These are phyloP conservation scores for Wickerhamiella musiphila DNA, from an alignment of 805 yeast species.

Conservation along the genomic window DNA sequence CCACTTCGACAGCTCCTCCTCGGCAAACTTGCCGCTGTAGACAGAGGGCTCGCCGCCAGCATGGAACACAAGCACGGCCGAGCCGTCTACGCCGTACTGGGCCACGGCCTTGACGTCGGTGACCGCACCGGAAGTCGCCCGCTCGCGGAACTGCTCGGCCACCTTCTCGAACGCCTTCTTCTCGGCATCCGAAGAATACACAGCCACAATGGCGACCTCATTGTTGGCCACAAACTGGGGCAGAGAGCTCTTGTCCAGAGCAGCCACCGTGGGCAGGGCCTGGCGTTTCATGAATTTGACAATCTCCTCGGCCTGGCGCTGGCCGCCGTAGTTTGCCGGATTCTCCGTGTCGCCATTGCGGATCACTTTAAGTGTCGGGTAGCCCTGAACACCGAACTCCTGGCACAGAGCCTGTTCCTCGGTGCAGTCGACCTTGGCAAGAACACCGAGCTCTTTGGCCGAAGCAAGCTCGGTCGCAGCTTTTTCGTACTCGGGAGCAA, in stretches of 20 bases:
- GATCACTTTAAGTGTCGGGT: conserved; percentile 69
- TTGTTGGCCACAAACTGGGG: conserved; percentile 30
- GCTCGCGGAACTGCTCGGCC: conserved; percentile 51
- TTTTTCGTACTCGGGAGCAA: conserved; percentile 23
- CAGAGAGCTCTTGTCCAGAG: conserved; percentile 32
- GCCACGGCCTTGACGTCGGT: conserved; percentile 26
- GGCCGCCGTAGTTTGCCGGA: conserved; percentile 61
- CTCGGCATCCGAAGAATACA: conserved; percentile 30
- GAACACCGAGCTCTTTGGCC: conserved; percentile 19
- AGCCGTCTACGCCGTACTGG: conserved; percentile 23
- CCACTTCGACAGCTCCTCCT: conserved; percentile 30
- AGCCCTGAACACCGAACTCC: conserved; percentile 49
- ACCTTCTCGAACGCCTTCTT: conserved; percentile 43
- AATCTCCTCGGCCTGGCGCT: conserved; percentile 67
- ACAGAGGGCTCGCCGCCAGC: conserved; percentile 19
- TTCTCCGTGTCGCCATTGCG: conserved; percentile 29
- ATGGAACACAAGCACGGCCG: conserved; percentile 32
- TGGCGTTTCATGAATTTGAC: conserved; percentile 64
- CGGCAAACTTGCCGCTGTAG: conserved; percentile 16
- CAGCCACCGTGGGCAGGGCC: conserved; percentile 57
- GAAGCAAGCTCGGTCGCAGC: conserved; percentile 13
- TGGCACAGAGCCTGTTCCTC: conserved; percentile 58
- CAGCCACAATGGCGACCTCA: conserved; percentile 29
- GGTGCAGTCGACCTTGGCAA: conserved; percentile 82
- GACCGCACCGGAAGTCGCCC: conserved; percentile 38